Base-by-base conservation (phyloP, 164 flowering plant genomes). In the Hamamelis virginiana region DNA sequence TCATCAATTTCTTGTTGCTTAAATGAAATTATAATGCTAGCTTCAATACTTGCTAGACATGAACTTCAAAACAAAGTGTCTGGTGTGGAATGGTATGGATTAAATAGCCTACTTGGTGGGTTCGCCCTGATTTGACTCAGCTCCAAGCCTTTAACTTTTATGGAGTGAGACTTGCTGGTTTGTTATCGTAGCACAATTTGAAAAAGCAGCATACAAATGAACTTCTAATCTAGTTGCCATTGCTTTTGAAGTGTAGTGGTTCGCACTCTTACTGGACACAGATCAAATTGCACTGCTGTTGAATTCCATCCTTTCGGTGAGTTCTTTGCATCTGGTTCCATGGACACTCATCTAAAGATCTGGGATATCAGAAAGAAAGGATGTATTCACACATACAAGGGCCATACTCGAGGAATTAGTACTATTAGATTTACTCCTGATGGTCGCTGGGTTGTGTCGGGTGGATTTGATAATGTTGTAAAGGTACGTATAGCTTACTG, bases 381-480 rank as follows among this genome's bases (percentile, higher is more conserved):
- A 70, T 87, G 97, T 78, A 90, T 92, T 72, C 96, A 92, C 78
- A 92, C 96, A 1, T 92, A 92, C 73, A 89, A 87, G 77, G 97
- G 97, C 58, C 97, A 92, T 33, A 82, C 85, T 59, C 86, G 75
- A 71, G 91, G 90, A 62, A 73, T 92, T 68, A 80, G 82, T 71
- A 85, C 90, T 18, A 85, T 92, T 48, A 84, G 76, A 73, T 92
- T 92, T 75, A 78, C 84, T 60, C 97, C 97, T 62, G 97, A 92
- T 87, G 97, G 97, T 75, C 96, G 97, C 52, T 92, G 97, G 97
- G 86, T 92, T 48, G 97, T 92, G 65, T 90, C 97, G 74, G 97
- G 97, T 71, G 97, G 97, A 75, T 70, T 74, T 45, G 97, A 92
- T 71, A 90, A 87, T 76, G 77, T 77, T 61, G 96, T 92, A 1